phyloP scores from a whole-genome alignment of 2,329 filamentous ascomycete species.

The Nigrospora oryzae region DNA sequence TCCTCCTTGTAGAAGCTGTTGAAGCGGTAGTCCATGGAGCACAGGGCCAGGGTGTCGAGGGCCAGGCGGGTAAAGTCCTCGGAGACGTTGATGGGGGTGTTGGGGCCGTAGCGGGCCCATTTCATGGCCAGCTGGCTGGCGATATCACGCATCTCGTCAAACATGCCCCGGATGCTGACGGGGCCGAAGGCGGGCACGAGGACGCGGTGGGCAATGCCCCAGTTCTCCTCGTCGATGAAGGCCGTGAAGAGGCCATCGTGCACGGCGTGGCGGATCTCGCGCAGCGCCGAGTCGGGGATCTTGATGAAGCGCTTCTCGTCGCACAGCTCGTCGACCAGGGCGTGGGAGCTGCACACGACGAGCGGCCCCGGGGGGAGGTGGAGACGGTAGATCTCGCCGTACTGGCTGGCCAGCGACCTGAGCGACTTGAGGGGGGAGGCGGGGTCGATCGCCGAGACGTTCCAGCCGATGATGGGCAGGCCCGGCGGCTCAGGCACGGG shows the following conservation, averaged over 20 bases:
- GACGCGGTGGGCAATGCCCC: slow-evolving; percentile 58
- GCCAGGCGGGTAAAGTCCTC: slow-evolving; percentile 68
- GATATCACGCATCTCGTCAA: slow-evolving; percentile 61
- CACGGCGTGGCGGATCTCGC: slow-evolving; percentile 17
- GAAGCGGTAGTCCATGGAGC: slow-evolving; percentile 46
- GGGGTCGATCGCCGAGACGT: slow-evolving; percentile 3
- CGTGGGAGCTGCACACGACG: background rate
- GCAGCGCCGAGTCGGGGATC: slow-evolving; percentile 37
- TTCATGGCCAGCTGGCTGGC: slow-evolving; percentile 58
- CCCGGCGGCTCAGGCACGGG: slow-evolving; percentile 3
- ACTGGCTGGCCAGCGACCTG: slow-evolving; percentile 1
- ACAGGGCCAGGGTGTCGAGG: slow-evolving; percentile 64
- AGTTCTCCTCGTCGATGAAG: slow-evolving; percentile 42
- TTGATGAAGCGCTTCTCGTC: slow-evolving; percentile 62
- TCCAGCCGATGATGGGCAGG: slow-evolving; percentile 4
- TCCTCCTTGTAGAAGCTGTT: slow-evolving; percentile 63
- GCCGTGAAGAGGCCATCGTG: slow-evolving; percentile 62
- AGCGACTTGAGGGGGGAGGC: background rate
- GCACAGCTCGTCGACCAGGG: slow-evolving; percentile 52
- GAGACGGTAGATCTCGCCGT: slow-evolving; percentile 4
- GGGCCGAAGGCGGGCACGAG: slow-evolving; percentile 65
- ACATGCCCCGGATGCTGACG: slow-evolving; percentile 59
- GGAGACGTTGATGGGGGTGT: slow-evolving; percentile 17
- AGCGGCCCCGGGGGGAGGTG: background rate
- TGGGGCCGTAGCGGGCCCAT: slow-evolving; percentile 55